Percentiles rank a stretch among this genome's conserved stretches.
Conservation (phyloP, 352 stramenopile species). For the Globisporangium lucens region DNA sequence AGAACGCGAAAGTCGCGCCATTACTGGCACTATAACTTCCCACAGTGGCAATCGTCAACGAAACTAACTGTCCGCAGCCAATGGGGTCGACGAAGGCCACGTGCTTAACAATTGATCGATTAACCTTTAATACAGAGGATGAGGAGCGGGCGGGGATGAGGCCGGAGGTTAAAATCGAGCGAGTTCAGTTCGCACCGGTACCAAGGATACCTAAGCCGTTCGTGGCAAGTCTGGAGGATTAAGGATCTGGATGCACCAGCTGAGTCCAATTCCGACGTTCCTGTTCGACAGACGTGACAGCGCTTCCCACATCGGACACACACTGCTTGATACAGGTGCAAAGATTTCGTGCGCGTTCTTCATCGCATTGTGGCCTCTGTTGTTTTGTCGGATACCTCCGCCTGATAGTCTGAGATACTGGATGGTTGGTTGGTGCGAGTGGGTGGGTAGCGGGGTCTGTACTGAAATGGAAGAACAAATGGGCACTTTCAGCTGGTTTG, state of each 20-base stretch:
- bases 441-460: too few species aligned
- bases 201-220: neutral
- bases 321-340: neutral
- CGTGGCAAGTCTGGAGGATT: neutral
- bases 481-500: neutral
- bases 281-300: neutral
- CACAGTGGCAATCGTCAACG: neutral
- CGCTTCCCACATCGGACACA: neutral
- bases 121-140: constrained; percentile 5
- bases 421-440: neutral
- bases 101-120: neutral
- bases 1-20: neutral
- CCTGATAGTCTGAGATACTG: neutral
- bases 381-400: neutral
- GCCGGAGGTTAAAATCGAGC: neutral
- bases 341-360: neutral
- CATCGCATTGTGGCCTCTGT: neutral
- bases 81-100: neutral
- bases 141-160: too few species aligned
- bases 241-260: neutral
- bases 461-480: neutral
- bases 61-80: neutral
- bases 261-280: neutral
- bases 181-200: neutral
- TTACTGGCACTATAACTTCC: neutral